A percentile compares a stretch with the other conserved stretches of the same genome.
Conservation (phyloP, 768 basidiomycete species). For the Boletales sp. region DNA sequence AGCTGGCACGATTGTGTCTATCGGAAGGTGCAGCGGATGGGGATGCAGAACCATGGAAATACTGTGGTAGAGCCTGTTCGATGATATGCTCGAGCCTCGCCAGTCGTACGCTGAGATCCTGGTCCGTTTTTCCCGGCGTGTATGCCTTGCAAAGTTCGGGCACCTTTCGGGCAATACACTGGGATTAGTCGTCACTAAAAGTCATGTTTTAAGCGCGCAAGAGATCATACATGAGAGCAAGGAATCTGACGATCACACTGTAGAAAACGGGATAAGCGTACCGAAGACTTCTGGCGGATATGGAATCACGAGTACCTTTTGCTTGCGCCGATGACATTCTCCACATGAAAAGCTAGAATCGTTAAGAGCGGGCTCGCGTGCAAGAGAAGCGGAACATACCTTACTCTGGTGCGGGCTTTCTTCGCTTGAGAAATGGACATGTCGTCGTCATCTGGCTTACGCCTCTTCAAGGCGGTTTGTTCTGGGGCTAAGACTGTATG, state of each 20-base stretch:
- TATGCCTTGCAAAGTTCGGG: conserved; percentile 87
- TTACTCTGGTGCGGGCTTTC: conserved; percentile 71
- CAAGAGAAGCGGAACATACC: conserved; percentile 40
- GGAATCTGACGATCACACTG: conserved; percentile 85
- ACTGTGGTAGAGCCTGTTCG: conserved; percentile 76
- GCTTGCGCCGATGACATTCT: conserved; percentile 85
- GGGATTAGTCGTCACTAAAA: conserved; percentile 14
- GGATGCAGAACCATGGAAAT: conserved; percentile 43
- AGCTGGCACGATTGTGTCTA: conserved; percentile 43
- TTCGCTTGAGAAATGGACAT: conserved; percentile 44
- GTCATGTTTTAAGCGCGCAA: not conserved
- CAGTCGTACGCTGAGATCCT: conserved; percentile 72
- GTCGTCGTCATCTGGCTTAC: conserved; percentile 63
- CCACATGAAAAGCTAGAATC: conserved; percentile 71
- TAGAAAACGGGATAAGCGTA: conserved; percentile 14
- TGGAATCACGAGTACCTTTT: conserved; percentile 52
- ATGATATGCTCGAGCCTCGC: conserved; percentile 78
- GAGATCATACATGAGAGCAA: conserved; percentile 68
- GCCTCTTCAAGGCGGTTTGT: conserved; percentile 47
- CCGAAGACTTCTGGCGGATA: conserved; percentile 10
- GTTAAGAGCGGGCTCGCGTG: conserved; percentile 3
- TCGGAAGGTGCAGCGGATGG: conserved; percentile 32
- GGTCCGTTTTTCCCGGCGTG: conserved; percentile 82
- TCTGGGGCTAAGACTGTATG: conserved; percentile 20
- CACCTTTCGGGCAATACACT: conserved; percentile 84